Base-by-base conservation (phyloP, 179 eudicot genomes). In the Spinacia oleracea region DNA sequence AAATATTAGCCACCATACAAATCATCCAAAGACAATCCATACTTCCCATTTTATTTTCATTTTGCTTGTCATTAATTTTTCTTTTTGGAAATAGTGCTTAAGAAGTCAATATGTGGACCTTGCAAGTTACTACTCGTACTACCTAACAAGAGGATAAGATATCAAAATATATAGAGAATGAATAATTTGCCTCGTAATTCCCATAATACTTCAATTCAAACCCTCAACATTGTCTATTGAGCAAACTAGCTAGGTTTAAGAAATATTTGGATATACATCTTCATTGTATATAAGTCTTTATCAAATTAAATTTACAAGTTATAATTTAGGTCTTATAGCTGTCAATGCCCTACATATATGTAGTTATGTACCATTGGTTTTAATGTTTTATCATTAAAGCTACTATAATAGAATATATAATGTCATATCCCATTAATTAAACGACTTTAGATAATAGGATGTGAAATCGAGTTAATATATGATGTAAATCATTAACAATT, bases 41-140 rank as follows among this genome's bases (percentile, higher is more conserved):
- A 27, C 12, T 21, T 59, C 8, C 11, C 35, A 60, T 60, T 27
- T 14, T 12, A 8, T 9, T 4, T 60, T 29, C 1, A 3, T 27
- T 29, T 27, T 29, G 0, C 14, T 2, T 11, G 1, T 12, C 4
- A 25, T 10, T 27, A 12, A 3, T 11, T 60, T 60, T 60, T 29
- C 3, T 27, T 35, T 65, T 65, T 65, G 42, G 45, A 35, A 65
- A 65, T 65, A 15, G 45, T 34, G 45, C 34, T 35, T 15, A 6
- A 65, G 10, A 65, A 65, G 70, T 65, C 70, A 65, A 65, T 65
- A 15, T 65, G 45, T 65, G 70, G 70, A 45, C 70, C 70, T 35
- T 65, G 9, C 45, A 38, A 38, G 40, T 38, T 0, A 38, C 40
- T 16, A 65, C 70, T 25, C 35, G 21, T 0, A 38, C 40, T 16